Base-by-base conservation (phyloP, 225 moss, liverwort and hornwort species). In the Bryoerythrophyllum caledonicum region DNA sequence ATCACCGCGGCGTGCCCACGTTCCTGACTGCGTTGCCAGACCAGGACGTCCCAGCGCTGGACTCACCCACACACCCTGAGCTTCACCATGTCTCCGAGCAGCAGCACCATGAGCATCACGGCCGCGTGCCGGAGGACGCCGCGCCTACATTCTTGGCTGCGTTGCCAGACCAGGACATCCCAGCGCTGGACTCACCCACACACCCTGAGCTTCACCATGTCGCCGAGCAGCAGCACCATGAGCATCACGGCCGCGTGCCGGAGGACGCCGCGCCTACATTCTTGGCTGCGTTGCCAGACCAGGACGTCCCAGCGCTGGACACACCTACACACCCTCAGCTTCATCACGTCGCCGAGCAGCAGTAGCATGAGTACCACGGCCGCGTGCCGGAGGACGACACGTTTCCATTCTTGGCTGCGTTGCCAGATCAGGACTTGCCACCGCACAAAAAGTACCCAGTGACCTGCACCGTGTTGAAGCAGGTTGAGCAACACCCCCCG, bases 241-340 rank as follows among this genome's bases (percentile, higher is more conserved):
- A 81, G 61, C 85, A 81, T 53, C 81, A 81, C 8, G 75, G 81
- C 16, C 82, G 82, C 35, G 68, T 76, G 35, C 85, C 82, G 9
- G 38, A 38, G 8, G 38, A 38, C 10, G 38, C 38, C 10, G 10
- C 38, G 38, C 38, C 38, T 4, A 85, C 85, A 20, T 82, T 85
- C 53, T 6, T 82, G 51, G 63, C 17, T 4, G 79, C 82, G 37
- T 67, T 82, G 51, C 86, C 82, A 1, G 74, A 80, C 9, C 21
- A 71, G 34, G 86, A 86, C 63, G 67, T 81, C 5, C 83, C 83
- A 17, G 66, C 46, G 2, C 67, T 24, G 6, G 76, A 65, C 16
- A 0, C 65, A 3, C 43, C 16, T 3, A 7, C 65, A 8, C 44
- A 44, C n/a, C n/a, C n/a, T n/a, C n/a, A n/a, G n/a, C n/a, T n/a